Percentiles rank a stretch among this genome's conserved stretches.
Evolutionary conservation across 2,329 filamentous ascomycete genomes (phyloP).

Genomic region (Sporothrix luriei): DNA sequence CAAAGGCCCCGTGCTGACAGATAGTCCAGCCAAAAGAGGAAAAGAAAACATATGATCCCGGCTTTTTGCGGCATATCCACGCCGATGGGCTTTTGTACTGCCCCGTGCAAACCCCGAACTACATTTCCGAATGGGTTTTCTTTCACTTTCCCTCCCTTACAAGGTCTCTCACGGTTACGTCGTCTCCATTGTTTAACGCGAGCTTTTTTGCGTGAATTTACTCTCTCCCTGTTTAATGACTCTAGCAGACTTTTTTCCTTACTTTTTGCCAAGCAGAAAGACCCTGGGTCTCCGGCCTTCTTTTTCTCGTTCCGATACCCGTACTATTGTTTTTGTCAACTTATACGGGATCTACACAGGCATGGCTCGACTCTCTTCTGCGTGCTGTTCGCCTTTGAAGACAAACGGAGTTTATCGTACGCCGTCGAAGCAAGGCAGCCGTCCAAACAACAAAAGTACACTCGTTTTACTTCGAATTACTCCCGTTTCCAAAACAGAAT

Average conservation of each 20-base stretch:
- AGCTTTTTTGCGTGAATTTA: neutral
- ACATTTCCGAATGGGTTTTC: neutral
- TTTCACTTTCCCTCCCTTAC: neutral
- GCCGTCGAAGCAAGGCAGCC: slow-evolving; percentile 11
- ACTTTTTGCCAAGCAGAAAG: neutral
- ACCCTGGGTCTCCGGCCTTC: slow-evolving; percentile 16
- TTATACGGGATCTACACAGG: slow-evolving; percentile 3
- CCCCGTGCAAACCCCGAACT: neutral
- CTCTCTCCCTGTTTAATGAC: neutral
- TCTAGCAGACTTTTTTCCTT: too few species aligned
- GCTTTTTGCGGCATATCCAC: slow-evolving; percentile 8
- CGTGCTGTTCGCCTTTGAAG: neutral
- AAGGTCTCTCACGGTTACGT: neutral
- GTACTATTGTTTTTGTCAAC: slow-evolving; percentile 3
- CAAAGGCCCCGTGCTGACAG: slow-evolving; percentile 10
- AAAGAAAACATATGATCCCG: neutral
- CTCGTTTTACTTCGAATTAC: neutral
- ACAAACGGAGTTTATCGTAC: neutral
- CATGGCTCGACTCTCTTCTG: neutral
- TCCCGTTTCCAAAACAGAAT: neutral
- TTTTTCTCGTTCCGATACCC: slow-evolving; percentile 6
- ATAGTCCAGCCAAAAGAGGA: neutral
- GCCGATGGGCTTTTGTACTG: neutral
- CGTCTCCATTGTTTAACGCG: neutral
- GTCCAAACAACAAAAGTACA: neutral